Conservation (phyloP, 2,329 filamentous ascomycete species). For the Nannizzia gypsea region DNA sequence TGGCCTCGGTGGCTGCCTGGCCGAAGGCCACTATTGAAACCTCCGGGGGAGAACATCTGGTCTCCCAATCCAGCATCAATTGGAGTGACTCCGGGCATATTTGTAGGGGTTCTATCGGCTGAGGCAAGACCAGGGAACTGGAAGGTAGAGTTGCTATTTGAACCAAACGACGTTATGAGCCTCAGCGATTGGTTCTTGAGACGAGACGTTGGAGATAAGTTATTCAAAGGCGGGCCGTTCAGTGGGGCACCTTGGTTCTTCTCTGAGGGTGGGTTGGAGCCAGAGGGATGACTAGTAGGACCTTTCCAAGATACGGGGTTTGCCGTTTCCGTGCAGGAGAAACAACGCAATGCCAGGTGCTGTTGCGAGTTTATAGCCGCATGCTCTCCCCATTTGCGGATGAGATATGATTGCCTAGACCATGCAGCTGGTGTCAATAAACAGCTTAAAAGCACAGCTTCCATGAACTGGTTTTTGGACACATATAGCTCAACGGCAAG, state of each 20-base stretch:
- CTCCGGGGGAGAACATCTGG: conserved; percentile 54
- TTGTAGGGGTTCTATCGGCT: conserved; percentile 59
- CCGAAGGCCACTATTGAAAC: conserved; percentile 44
- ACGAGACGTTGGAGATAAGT: conserved; percentile 42
- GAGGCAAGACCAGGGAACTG: conserved; percentile 48
- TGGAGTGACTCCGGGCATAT: conserved; percentile 65
- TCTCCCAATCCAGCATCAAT: conserved; percentile 61
- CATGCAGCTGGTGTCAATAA: conserved; percentile 74
- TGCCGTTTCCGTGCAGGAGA: conserved; percentile 79
- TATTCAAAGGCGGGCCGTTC: conserved; percentile 54
- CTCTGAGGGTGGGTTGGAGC: conserved; percentile 39
- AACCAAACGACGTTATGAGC: conserved; percentile 77
- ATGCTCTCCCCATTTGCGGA: conserved; percentile 90
- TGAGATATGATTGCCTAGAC: conserved; percentile 77
- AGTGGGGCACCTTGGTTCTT: conserved; percentile 23
- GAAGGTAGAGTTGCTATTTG: conserved; percentile 39
- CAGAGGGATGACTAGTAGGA: conserved; percentile 57
- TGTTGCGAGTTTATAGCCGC: conserved; percentile 78
- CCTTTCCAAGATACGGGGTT: conserved; percentile 80
- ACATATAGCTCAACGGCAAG: conserved; percentile 96
- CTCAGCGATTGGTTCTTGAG: conserved; percentile 76
- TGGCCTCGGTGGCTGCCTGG: conserved; percentile 51
- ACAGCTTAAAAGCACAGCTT: conserved; percentile 79
- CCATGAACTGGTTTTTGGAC: conserved; percentile 82
- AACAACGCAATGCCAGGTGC: conserved; percentile 81